phyloP scores from a whole-genome alignment of 768 basidiomycete genomes.

The Rhizopogon salebrosus region DNA sequence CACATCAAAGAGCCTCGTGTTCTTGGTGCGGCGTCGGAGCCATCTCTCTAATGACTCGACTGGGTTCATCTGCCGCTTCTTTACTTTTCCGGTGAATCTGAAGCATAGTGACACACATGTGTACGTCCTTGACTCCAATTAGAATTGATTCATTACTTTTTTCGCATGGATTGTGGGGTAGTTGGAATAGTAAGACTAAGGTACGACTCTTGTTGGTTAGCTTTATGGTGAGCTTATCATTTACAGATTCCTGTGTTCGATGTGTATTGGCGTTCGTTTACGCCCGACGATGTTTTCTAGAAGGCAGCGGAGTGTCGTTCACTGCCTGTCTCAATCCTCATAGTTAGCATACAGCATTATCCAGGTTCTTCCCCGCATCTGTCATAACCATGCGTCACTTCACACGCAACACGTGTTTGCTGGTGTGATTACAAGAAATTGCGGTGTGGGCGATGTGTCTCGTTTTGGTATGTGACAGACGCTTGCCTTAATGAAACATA shows the following conservation, averaged over 20 bases:
- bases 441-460: not conserved
- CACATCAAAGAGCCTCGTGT: not conserved
- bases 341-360: slow-evolving; percentile 23
- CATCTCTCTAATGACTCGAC: not conserved
- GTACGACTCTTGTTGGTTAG: too few species aligned
- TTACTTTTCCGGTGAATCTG: not conserved
- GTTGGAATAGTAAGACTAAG: too few species aligned
- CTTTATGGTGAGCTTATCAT: not conserved
- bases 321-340: not conserved
- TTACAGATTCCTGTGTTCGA: too few species aligned
- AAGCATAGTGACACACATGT: not conserved
- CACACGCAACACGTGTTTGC: slow-evolving; percentile 5
- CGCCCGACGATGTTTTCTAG: not conserved
- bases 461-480: slow-evolving; percentile 3
- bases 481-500: not conserved
- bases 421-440: slow-evolving; percentile 7
- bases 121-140: not conserved
- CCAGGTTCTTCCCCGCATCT: not conserved
- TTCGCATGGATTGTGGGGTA: too few species aligned
- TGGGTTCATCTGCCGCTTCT: not conserved
- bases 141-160: not conserved
- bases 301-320: not conserved
- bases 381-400: not conserved
- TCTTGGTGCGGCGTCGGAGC: not conserved
- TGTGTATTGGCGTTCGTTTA: not conserved